A percentile compares a stretch with the other conserved stretches of the same genome.
Conservation (phyloP, 1,284 basidiomycete species). For the Leccinum proliferum region DNA sequence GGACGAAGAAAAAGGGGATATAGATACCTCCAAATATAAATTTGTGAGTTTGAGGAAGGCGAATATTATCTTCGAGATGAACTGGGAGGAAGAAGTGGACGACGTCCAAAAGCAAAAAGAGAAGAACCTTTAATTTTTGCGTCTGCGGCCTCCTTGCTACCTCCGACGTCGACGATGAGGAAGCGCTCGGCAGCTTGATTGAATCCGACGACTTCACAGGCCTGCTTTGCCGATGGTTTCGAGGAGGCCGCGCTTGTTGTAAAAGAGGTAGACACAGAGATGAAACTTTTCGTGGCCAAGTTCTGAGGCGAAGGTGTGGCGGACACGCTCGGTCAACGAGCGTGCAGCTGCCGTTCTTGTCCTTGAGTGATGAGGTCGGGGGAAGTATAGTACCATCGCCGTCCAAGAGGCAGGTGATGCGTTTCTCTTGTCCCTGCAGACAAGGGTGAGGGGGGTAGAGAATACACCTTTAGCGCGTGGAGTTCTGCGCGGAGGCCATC, state of each 20-base stretch:
- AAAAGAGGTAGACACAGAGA: slow-evolving; percentile 60
- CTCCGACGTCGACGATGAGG: slow-evolving; percentile 67
- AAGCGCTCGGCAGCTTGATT: slow-evolving; percentile 61
- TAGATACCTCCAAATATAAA: slow-evolving; percentile 55
- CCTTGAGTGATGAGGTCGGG: slow-evolving; percentile 48
- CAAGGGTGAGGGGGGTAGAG: background rate
- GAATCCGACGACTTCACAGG: slow-evolving; percentile 46
- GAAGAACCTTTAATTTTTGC: slow-evolving; percentile 63
- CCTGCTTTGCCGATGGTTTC: slow-evolving; percentile 45
- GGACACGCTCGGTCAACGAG: slow-evolving; percentile 45
- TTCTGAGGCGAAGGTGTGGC: slow-evolving; percentile 36
- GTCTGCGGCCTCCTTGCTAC: slow-evolving; percentile 67
- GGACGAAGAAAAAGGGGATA: slow-evolving; percentile 2
- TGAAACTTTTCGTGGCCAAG: slow-evolving; percentile 43
- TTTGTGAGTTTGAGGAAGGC: slow-evolving; percentile 53
- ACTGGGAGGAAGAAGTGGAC: slow-evolving; percentile 29
- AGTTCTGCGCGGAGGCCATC: slow-evolving; percentile 20
- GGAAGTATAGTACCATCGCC: slow-evolving; percentile 58
- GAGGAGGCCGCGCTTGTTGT: slow-evolving; percentile 54
- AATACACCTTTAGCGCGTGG: slow-evolving; percentile 19
- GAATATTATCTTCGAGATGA: slow-evolving; percentile 55
- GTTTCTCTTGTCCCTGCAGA: slow-evolving; percentile 38
- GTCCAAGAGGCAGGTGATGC: slow-evolving; percentile 55
- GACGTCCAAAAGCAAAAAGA: background rate
- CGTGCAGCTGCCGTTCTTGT: slow-evolving; percentile 49